phyloP scores from a whole-genome alignment of 2,329 filamentous ascomycete genomes.

The Penicillium janthinellum region DNA sequence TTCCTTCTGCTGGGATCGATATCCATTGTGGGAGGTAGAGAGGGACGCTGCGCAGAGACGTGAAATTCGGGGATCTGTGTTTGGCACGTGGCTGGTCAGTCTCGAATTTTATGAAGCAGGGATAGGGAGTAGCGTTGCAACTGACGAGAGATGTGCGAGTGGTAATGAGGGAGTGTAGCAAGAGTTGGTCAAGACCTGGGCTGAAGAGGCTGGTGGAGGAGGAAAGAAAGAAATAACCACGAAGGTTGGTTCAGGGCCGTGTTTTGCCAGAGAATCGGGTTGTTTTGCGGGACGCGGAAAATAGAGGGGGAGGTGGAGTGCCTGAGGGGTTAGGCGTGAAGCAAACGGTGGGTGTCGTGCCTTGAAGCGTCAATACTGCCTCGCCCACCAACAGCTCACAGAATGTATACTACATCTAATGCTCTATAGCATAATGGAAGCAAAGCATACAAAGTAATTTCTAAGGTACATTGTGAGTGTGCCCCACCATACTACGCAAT shows the following conservation, averaged over 20 bases:
- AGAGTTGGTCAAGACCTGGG: not conserved
- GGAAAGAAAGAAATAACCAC: slow-evolving; percentile 1
- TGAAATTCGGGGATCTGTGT: not conserved
- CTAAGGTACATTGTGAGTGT: too few species aligned
- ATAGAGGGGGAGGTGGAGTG: slow-evolving; percentile 4
- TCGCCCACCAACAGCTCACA: not conserved
- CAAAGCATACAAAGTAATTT: not conserved
- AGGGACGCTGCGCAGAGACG: not conserved
- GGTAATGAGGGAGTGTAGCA: not conserved
- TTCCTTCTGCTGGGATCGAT: slow-evolving; percentile 88
- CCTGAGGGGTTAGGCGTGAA: slow-evolving; percentile 17
- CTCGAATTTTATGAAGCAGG: not conserved
- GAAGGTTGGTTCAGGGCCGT: slow-evolving; percentile 8
- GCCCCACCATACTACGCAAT: too few species aligned
- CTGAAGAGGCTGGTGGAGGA: not conserved
- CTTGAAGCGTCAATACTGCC: not conserved
- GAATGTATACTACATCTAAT: not conserved
- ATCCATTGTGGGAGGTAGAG: slow-evolving; percentile 30
- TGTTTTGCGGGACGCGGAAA: slow-evolving; percentile 28
- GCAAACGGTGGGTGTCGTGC: not conserved
- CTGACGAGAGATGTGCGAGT: not conserved
- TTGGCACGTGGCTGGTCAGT: slow-evolving; percentile 10
- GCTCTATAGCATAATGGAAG: not conserved
- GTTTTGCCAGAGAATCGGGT: slow-evolving; percentile 14
- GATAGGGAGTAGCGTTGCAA: not conserved